A percentile compares a stretch with the other conserved stretches of the same genome.
These are phyloP conservation scores for Glomus cerebriforme DNA, from an alignment of 192 early-diverging fungal genomes.

Conservation along the genomic window DNA sequence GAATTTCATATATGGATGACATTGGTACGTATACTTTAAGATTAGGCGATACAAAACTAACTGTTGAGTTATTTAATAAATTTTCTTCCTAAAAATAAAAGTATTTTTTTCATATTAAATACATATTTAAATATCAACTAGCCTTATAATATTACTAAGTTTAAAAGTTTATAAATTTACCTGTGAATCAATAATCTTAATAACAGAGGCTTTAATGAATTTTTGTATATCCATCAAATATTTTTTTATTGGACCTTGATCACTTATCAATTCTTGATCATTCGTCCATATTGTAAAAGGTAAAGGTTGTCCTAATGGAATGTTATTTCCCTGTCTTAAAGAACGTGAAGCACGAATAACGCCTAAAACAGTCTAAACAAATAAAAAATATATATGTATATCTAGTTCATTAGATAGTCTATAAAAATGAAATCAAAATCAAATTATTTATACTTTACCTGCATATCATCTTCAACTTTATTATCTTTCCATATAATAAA, in stretches of 20 bases:
- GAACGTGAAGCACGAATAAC: constrained; percentile 58
- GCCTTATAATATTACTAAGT: no score
- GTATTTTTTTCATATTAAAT: no score
- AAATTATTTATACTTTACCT: constrained; percentile 35
- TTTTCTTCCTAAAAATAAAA: neutral
- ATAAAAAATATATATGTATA: neutral
- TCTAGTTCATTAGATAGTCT: neutral
- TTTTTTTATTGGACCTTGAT: constrained; percentile 36
- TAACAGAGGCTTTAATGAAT: constrained; percentile 41
- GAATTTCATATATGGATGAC: constrained; percentile 33
- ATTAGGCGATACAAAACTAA: constrained; percentile 32
- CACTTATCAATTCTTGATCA: constrained; percentile 35
- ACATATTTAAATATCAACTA: no score
- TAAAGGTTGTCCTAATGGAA: constrained; percentile 44
- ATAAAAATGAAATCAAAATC: neutral
- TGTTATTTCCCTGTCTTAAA: constrained; percentile 54
- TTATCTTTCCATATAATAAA: constrained; percentile 41
- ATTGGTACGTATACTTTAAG: constrained; percentile 46
- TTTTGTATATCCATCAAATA: constrained; percentile 42
- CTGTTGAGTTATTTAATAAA: constrained; percentile 12
- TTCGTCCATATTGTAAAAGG: constrained; percentile 51
- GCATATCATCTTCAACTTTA: constrained; percentile 50
- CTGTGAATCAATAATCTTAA: constrained; percentile 34
- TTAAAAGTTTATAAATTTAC: constrained; percentile 26
- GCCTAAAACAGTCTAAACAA: constrained; percentile 39